Evolutionary conservation across 1,139 yeast genomes (phyloP), one percentile per base, ranked within the genome.

Genomic region (Zygosaccharomyces pseudobailii): DNA sequence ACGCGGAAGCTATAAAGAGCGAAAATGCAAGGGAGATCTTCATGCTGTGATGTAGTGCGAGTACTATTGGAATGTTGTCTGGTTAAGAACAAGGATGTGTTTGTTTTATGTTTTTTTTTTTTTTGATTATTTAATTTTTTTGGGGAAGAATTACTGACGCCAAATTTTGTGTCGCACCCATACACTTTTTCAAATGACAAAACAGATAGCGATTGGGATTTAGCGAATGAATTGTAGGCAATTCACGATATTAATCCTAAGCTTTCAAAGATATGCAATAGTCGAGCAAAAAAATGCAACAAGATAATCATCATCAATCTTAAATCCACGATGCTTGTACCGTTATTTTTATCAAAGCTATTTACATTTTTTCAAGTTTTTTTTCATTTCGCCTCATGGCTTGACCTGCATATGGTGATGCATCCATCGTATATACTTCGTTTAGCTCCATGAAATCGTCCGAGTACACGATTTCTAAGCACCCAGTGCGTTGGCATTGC

Each of bases 91-190:
- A 27, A 27, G 10, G 9, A 4, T 27, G 8, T 27, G 9, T 27
- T 27, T 27, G 8, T 4, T 27, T 27, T 27, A 9, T 9, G 6
- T 30, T 30, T n/a, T n/a, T 30, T 30, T 30, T 10, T 30, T 30
- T 9, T 30, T 10, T 6, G 4, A 30, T 6, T 30, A 30, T 30
- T 19, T 37, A 10, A n/a, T 43, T 33, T 35, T 36, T 32, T 39
- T 19, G 17, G 13, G 10, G 23, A 24, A 22, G 36, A 44, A 33
- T 44, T 40, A 40, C 43, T 44, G 47, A 39, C 47, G 43, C 47
- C 24, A 38, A 35, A 32, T 35, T 44, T 44, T 44, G 47, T 44
- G 47, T 39, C 38, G 30, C 21, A 36, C 45, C 37, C 38, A 31
- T 25, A 33, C 40, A 7, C 27, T 32, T n/a, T 4, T 6, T 21